phyloP scores from a whole-genome alignment of 129 eudicot species.

The Lactuca sativa region DNA sequence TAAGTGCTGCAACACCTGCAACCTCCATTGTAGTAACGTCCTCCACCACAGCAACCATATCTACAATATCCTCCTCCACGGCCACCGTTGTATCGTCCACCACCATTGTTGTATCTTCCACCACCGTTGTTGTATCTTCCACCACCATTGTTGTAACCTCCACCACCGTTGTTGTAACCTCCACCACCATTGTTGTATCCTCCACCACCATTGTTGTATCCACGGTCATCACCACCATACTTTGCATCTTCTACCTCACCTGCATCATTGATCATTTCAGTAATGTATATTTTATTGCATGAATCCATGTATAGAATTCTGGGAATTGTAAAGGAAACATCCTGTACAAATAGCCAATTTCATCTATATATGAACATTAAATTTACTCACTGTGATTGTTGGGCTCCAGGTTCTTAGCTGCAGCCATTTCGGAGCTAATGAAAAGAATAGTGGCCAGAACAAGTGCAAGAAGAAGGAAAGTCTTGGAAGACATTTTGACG shows the following conservation, averaged over 20 bases:
- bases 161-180: constrained; percentile 3
- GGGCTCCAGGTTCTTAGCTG: constrained; percentile 27
- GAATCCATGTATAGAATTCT: not conserved
- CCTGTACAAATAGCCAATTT: not conserved
- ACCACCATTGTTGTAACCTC: not conserved
- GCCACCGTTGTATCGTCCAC: not conserved
- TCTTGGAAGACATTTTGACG: constrained; percentile 23
- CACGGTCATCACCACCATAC: constrained; percentile 12
- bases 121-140: too few species aligned
- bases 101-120: too few species aligned
- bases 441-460: constrained; percentile 33
- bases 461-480: constrained; percentile 29
- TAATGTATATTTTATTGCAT: not conserved
- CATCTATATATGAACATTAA: too few species aligned
- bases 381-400: constrained; percentile 20
- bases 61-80: constrained; percentile 23
- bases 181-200: constrained; percentile 3
- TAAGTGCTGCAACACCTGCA: constrained; percentile 35
- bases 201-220: not conserved
- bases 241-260: constrained; percentile 25
- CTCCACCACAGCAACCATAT: constrained; percentile 28
- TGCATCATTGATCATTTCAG: constrained; percentile 4
- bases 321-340: too few species aligned
- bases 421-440: constrained; percentile 30
- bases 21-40: constrained; percentile 28